Conservation (phyloP, 331 rosid genomes). For the Cydonia oblonga region DNA sequence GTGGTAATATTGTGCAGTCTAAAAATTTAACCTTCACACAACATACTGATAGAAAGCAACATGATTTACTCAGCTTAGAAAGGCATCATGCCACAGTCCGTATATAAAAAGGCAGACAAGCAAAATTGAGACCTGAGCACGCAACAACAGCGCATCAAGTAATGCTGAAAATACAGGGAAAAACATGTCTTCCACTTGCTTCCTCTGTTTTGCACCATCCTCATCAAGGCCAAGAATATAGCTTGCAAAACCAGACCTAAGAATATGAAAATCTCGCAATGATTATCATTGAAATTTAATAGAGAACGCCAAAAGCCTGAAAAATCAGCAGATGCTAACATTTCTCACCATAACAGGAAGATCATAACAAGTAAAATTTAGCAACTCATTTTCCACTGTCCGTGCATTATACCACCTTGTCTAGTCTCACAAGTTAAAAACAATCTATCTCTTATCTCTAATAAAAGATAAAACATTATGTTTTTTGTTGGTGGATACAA, state of each 20-base stretch:
- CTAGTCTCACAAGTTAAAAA: not conserved
- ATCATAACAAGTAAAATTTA: not conserved
- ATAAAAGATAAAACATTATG: not conserved
- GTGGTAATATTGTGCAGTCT: not conserved
- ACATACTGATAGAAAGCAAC: not conserved
- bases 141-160: slow-evolving; percentile 72
- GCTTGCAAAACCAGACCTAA: slow-evolving; percentile 85
- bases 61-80: not conserved
- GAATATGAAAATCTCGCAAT: slow-evolving; percentile 14
- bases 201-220: slow-evolving; percentile 44
- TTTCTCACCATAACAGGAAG: not conserved
- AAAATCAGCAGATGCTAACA: not conserved
- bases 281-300: not conserved
- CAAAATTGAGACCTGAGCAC: slow-evolving; percentile 67
- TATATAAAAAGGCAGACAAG: slow-evolving; percentile 18
- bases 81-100: not conserved
- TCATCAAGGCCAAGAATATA: slow-evolving; percentile 73
- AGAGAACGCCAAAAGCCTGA: not conserved
- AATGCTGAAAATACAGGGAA: slow-evolving; percentile 67
- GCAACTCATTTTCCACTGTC: not conserved
- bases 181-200: slow-evolving; percentile 56
- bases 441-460: not conserved
- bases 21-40: not conserved
- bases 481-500: not conserved
- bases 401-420: not conserved